phyloP scores from a whole-genome alignment of 2,329 filamentous ascomycete species.

The Neoarthrinium moseri region DNA sequence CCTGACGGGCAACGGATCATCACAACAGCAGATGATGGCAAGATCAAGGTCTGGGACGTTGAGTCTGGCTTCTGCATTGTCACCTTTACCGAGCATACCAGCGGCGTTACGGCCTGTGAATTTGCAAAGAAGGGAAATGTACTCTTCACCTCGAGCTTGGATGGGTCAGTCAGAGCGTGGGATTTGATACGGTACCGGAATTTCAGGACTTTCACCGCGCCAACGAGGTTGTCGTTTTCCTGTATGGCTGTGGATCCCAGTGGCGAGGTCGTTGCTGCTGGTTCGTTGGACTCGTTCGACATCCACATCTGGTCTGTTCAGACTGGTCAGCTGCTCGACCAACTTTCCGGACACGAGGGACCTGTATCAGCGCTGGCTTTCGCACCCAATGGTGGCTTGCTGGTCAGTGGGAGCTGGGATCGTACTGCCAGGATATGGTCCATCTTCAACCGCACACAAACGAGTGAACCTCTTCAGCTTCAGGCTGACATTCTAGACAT shows the following conservation, averaged over 20 bases:
- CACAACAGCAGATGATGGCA: constrained; percentile 93
- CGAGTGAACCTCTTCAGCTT: constrained; percentile 88
- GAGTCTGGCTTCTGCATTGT: constrained; percentile 97
- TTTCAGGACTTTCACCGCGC: constrained; percentile 95
- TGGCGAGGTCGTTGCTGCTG: constrained; percentile 92
- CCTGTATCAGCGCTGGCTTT: constrained; percentile 89
- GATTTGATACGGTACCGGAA: constrained; percentile 95
- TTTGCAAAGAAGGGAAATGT: constrained; percentile 96
- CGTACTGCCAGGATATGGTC: constrained; percentile 94
- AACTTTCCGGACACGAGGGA: constrained; percentile 87
- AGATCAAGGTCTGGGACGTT: constrained; percentile 98
- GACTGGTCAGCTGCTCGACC: constrained; percentile 91
- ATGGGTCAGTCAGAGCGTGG: constrained; percentile 94
- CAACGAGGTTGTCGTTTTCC: constrained; percentile 86
- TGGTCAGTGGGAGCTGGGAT: constrained; percentile 96
- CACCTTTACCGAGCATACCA: constrained; percentile 95
- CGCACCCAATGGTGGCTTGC: constrained; percentile 76
- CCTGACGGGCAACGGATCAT: constrained; percentile 92
- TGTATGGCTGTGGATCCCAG: constrained; percentile 96
- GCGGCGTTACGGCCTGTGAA: constrained; percentile 89
- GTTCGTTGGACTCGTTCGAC: constrained; percentile 93
- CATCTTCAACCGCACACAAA: constrained; percentile 90
- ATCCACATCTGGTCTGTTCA: constrained; percentile 99
- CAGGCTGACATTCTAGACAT: constrained; percentile 88
- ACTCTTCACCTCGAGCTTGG: constrained; percentile 89